Evolutionary conservation across 2,329 filamentous ascomycete species (phyloP), one percentile per base, ranked within the genome.

Genomic region (Aspergillus sp.): DNA sequence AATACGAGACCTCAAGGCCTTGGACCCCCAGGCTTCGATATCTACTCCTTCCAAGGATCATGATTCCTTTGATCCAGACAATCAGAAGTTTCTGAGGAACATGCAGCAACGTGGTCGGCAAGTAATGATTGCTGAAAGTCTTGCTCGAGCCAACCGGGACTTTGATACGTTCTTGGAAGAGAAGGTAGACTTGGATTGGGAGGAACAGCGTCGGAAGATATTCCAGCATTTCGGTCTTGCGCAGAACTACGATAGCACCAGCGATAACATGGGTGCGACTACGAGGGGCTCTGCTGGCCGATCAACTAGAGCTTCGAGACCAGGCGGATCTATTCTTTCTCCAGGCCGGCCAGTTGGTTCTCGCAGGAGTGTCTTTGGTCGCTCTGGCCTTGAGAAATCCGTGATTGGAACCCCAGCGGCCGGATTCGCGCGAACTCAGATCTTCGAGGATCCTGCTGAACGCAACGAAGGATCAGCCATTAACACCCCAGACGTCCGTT

Each of bases 161-260:
- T 97, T 98, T 64, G 90, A 98, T 64, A 79, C 81, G 50, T 97
- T 95, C 65, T 76, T 98, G 47, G 90, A 97, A 64, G 90, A 96
- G 59, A 94, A 94, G 62, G 83, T 97, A 43, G 88, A 89, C 29
- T 84, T 94, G 73, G 89, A 97, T 65, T 97, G 93, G 90, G 90
- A 96, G 57, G 84, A 86, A 10, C 91, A 97, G 71, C 84, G 91
- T 52, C 88, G 86, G 67, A 83, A 83, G 55, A 95, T 98, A 53
- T 97, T 96, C 68, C 83, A 95, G 60, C 93, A 98, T 68, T 97
- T 98, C 66, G 93, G 93, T 9, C 85, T 98, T 10, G 75, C 73
- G 5, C 66, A 69, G 62, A 84, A 82, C 44, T 64, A 68, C 45
- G 59, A 59, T 27, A 50, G 57, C 9, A 41, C 44, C 10, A 54